These are phyloP conservation scores for Phyllachora maydis DNA, from an alignment of 2,329 filamentous ascomycete species.

Conservation along the genomic window DNA sequence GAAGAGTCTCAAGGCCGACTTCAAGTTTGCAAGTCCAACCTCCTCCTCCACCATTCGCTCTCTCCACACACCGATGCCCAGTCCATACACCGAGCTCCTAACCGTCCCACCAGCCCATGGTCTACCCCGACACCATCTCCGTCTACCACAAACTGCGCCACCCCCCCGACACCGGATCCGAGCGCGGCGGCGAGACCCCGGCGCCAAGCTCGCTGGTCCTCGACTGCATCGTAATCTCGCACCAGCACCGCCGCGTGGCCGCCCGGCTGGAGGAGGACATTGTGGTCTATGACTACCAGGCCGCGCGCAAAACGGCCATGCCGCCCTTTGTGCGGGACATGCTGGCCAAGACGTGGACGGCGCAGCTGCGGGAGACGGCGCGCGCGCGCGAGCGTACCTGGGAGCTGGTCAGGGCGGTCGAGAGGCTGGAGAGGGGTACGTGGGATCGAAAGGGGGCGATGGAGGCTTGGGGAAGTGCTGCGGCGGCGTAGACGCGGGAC, in stretches of 20 bases:
- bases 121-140: slow-evolving; percentile 61
- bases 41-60: too few relatives aligned
- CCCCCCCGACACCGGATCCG: slow-evolving; percentile 20
- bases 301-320: slow-evolving; percentile 15
- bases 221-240: slow-evolving; percentile 50
- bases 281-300: slow-evolving; percentile 47
- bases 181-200: too few relatives aligned
- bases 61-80: not conserved
- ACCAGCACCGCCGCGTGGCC: slow-evolving; percentile 49
- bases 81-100: slow-evolving; percentile 2
- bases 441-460: slow-evolving; percentile 56
- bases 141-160: slow-evolving; percentile 60
- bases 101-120: slow-evolving; percentile 69
- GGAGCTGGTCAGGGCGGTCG: slow-evolving; percentile 34
- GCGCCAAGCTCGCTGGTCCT: slow-evolving; percentile 33
- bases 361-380: slow-evolving; percentile 33
- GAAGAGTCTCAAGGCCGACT: slow-evolving; percentile 61
- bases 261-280: slow-evolving; percentile 62
- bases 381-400: slow-evolving; percentile 29
- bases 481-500: too few relatives aligned
- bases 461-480: slow-evolving; percentile 40
- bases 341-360: slow-evolving; percentile 13
- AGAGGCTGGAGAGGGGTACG: slow-evolving; percentile 44
- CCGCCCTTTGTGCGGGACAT: slow-evolving; percentile 18
- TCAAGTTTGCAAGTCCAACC: slow-evolving; percentile 65